Percentiles rank a stretch among this genome's conserved stretches.
Evolutionary conservation across 2,329 filamentous ascomycete genomes (phyloP).

Genomic region (Fusarium sambucinum): DNA sequence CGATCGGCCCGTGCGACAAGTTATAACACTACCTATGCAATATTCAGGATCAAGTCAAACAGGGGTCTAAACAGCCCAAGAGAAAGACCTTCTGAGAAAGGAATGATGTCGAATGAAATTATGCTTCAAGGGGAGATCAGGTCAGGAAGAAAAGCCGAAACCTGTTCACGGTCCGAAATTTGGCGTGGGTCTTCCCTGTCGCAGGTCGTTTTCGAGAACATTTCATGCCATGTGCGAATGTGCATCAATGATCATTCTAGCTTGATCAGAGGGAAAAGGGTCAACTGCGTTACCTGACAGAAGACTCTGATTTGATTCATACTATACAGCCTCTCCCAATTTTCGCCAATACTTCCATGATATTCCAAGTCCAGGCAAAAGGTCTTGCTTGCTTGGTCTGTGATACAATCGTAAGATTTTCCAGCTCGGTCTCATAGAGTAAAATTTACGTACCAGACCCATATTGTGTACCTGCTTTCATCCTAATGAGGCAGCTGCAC

Average conservation of each 20-base stretch:
- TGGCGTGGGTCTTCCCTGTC: conserved; percentile 28
- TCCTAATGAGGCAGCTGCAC: conserved; percentile 17
- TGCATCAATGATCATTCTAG: not conserved
- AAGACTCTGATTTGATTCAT: not conserved
- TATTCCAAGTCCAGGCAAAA: too few species aligned
- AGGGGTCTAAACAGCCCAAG: conserved; percentile 16
- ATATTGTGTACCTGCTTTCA: conserved; percentile 16
- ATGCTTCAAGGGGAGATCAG: conserved; percentile 27
- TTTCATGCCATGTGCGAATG: conserved; percentile 23
- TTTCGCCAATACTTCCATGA: not conserved
- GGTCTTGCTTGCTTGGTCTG: not conserved
- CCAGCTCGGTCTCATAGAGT: conserved; percentile 10
- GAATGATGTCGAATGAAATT: conserved; percentile 35
- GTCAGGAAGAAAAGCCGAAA: conserved; percentile 42
- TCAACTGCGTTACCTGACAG: not conserved
- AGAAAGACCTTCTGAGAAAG: conserved; percentile 40
- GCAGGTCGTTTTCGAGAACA: conserved; percentile 24
- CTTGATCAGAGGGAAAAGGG: not conserved
- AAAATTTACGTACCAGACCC: conserved; percentile 30
- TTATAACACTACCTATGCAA: not conserved
- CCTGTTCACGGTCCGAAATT: conserved; percentile 43
- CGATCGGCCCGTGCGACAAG: conserved; percentile 34
- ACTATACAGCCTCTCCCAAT: too few species aligned
- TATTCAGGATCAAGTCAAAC: conserved; percentile 19
- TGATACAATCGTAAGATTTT: conserved; percentile 6